phyloP scores from a whole-genome alignment of 345 rosid species.

The Punica granatum region DNA sequence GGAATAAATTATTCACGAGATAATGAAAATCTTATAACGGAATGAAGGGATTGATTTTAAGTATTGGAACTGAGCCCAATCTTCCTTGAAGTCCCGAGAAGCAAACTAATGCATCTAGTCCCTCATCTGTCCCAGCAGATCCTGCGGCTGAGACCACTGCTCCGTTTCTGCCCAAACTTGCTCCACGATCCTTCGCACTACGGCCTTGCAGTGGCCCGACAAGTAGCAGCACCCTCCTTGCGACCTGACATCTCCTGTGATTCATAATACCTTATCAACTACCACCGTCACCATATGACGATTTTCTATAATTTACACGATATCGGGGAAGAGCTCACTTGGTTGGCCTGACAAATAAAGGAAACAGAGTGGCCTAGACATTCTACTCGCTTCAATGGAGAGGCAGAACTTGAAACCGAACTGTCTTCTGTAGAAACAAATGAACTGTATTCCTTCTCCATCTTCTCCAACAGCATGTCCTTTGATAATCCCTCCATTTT shows the following conservation, averaged over 20 bases:
- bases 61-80: constrained; percentile 59
- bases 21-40: constrained; percentile 34
- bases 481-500: constrained; percentile 70
- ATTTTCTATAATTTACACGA: background rate
- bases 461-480: constrained; percentile 45
- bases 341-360: constrained; percentile 21
- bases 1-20: background rate
- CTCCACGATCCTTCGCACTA: constrained; percentile 58
- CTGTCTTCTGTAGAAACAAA: constrained; percentile 28
- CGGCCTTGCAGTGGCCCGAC: constrained; percentile 75
- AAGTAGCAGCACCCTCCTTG: constrained; percentile 18
- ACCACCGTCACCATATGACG: background rate
- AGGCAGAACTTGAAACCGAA: constrained; percentile 23
- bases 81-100: constrained; percentile 89
- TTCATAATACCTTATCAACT: background rate
- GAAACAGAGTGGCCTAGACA: constrained; percentile 25
- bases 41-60: constrained; percentile 44
- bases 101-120: constrained; percentile 83
- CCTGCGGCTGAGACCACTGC: constrained; percentile 99
- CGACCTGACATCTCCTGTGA: background rate
- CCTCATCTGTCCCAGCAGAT: constrained; percentile 71
- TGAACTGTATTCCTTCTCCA: constrained; percentile 45
- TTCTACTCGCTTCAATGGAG: constrained; percentile 34
- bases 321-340: constrained; percentile 19
- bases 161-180: constrained; percentile 85